These are phyloP conservation scores for Saccharomyces hybrid DNA, from an alignment of 1,139 yeast genomes.

Conservation along the genomic window DNA sequence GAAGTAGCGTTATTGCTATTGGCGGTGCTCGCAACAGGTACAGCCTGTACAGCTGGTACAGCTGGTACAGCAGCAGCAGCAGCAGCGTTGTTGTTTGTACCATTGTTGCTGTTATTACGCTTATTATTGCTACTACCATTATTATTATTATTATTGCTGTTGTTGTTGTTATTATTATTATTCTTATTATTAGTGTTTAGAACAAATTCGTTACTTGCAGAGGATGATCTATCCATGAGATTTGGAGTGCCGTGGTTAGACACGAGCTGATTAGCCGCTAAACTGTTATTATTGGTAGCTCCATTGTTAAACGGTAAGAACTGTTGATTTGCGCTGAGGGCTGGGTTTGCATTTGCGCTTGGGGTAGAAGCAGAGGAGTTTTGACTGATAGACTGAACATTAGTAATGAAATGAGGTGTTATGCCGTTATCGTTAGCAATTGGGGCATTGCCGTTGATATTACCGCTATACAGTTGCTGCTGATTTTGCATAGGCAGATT, in stretches of 20 bases:
- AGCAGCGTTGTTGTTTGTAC: background rate
- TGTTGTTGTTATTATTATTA: no score
- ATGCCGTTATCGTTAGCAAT: slow-evolving; percentile 4
- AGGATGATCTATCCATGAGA: background rate
- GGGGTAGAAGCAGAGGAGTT: slow-evolving; percentile 9
- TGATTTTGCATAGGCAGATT: background rate
- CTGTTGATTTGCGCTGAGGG: background rate
- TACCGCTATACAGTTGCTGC: background rate
- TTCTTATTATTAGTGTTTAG: background rate
- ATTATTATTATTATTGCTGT: no score
- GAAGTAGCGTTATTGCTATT: slow-evolving; percentile 7
- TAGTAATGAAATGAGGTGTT: slow-evolving; percentile 5
- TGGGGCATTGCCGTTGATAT: background rate
- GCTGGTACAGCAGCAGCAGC: no score
- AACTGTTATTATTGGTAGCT: background rate
- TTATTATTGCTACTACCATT: no score
- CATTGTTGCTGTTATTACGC: slow-evolving; percentile 1
- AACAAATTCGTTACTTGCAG: background rate
- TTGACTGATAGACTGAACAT: slow-evolving; percentile 2
- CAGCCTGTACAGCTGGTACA: no score
- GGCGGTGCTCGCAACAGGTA: background rate
- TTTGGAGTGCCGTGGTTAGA: slow-evolving; percentile 6
- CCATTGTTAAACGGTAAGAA: background rate
- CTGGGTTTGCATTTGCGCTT: background rate
- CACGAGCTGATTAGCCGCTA: slow-evolving; percentile 12